A percentile compares a stretch with the other conserved stretches of the same genome.
phyloP scores from a whole-genome alignment of 202 grass and related monocot genomes.

The Dendrocalamus latiflorus region DNA sequence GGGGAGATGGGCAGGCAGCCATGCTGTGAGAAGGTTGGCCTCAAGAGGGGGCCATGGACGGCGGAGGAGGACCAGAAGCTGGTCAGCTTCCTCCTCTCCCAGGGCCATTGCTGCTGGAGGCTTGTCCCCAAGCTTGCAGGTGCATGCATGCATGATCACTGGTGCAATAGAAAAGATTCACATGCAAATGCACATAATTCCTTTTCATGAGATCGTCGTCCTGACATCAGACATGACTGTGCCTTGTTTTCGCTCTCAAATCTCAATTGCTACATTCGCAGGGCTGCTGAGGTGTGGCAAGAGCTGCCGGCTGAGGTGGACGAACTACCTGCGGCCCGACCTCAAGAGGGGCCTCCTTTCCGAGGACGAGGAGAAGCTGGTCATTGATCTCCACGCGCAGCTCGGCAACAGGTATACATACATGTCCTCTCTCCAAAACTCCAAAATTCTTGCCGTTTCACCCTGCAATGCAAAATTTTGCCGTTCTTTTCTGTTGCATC shows the following conservation, averaged over 20 bases:
- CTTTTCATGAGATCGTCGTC: not conserved
- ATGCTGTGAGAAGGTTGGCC: conserved; percentile 69
- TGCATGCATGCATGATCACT: not conserved
- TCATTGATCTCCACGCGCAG: not conserved
- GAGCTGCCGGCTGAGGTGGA: conserved; percentile 18
- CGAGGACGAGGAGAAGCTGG: too few relatives aligned
- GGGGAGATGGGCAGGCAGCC: conserved; percentile 77
- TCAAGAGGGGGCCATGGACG: conserved; percentile 33
- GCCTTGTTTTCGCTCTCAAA: not conserved
- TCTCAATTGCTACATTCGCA: not conserved
- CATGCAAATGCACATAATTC: not conserved
- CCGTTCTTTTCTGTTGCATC: not conserved
- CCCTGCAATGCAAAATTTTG: too few relatives aligned
- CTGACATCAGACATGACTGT: not conserved
- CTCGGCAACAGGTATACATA: too few relatives aligned
- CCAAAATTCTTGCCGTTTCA: not conserved
- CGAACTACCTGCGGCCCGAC: conserved; percentile 55
- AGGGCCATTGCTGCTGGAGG: conserved; percentile 81
- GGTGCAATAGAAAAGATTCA: too few relatives aligned
- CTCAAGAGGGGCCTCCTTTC: conserved; percentile 65
- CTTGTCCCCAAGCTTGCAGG: conserved; percentile 74
- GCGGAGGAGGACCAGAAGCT: conserved; percentile 78
- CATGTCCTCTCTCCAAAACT: not conserved
- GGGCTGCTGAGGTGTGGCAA: conserved; percentile 53
- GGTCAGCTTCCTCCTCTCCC: conserved; percentile 69